Conservation (phyloP, 2,329 filamentous ascomycete species). For the Passalora sequoiae region DNA sequence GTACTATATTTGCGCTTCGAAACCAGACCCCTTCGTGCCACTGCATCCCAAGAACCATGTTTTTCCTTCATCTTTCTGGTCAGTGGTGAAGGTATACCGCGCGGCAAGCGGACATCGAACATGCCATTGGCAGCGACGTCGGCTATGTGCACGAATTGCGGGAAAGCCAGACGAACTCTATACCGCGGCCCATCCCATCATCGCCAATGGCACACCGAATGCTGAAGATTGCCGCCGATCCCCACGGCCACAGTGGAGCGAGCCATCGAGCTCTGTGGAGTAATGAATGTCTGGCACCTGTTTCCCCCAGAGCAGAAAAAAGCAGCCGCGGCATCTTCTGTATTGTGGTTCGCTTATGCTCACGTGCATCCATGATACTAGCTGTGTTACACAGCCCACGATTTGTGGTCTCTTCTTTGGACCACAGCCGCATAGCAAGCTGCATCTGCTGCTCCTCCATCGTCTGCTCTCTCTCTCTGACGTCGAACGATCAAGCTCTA, state of each 20-base stretch:
- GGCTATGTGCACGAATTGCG: conserved; percentile 4
- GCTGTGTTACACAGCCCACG: neutral
- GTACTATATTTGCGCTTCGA: neutral
- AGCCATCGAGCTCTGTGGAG: no score
- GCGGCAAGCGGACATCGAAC: conserved; percentile 1
- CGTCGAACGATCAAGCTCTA: conserved; percentile 2
- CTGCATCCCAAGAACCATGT: neutral
- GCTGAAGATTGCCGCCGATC: conserved; percentile 3
- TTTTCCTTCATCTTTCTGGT: neutral
- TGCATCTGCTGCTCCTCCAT: neutral
- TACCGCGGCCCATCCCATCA: conserved; percentile 1
- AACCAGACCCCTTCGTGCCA: neutral
- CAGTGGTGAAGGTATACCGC: no score
- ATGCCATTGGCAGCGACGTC: conserved; percentile 4
- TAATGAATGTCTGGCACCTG: no score
- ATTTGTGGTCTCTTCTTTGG: neutral
- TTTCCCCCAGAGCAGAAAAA: no score
- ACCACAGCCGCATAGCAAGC: neutral
- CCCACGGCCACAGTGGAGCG: conserved; percentile 4
- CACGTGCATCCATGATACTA: neutral
- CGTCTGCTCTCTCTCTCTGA: no score
- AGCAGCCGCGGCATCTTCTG: no score
- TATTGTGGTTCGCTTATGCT: no score
- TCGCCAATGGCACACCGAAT: conserved; percentile 2
- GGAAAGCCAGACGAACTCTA: neutral